Conservation (phyloP, 495 filamentous ascomycete species). For the Aspergillus ostianus region DNA sequence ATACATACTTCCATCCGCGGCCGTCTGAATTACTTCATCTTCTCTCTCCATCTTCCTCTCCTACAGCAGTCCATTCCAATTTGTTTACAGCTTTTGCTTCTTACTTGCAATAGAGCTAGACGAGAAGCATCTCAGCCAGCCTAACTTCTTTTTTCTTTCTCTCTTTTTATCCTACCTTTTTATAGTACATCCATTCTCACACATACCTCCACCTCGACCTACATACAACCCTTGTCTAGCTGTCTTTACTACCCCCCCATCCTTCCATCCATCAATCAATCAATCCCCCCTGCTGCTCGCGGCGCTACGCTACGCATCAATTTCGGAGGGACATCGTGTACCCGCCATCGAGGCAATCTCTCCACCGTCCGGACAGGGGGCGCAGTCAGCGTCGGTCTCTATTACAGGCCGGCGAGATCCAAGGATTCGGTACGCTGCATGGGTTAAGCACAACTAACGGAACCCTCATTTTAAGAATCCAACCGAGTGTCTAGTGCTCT, state of each 20-base stretch:
- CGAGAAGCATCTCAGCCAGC: background rate
- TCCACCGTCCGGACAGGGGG: conserved; percentile 17
- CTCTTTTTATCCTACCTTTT: background rate
- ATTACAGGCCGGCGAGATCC: conserved; percentile 20
- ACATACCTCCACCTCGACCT: conserved; percentile 9
- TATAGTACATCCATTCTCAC: background rate
- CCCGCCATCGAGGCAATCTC: conserved; percentile 19
- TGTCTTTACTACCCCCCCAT: background rate
- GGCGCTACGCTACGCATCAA: conserved; percentile 19
- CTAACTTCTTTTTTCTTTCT: background rate
- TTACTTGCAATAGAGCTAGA: background rate
- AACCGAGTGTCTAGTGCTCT: conserved; percentile 22
- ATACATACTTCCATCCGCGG: conserved; percentile 14
- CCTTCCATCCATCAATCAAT: conserved; percentile 3
- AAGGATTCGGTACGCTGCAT: conserved; percentile 29
- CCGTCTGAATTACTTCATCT: background rate
- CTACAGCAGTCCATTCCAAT: background rate
- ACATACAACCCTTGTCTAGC: conserved; percentile 1
- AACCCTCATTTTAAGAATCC: conserved; percentile 17
- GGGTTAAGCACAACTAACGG: conserved; percentile 24
- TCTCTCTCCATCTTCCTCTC: background rate
- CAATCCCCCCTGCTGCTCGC: conserved; percentile 15
- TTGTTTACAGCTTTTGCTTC: background rate
- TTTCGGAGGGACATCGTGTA: conserved; percentile 12
- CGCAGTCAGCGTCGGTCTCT: conserved; percentile 21